phyloP scores from a whole-genome alignment of 257 asterid species.

The Rehmannia glutinosa region DNA sequence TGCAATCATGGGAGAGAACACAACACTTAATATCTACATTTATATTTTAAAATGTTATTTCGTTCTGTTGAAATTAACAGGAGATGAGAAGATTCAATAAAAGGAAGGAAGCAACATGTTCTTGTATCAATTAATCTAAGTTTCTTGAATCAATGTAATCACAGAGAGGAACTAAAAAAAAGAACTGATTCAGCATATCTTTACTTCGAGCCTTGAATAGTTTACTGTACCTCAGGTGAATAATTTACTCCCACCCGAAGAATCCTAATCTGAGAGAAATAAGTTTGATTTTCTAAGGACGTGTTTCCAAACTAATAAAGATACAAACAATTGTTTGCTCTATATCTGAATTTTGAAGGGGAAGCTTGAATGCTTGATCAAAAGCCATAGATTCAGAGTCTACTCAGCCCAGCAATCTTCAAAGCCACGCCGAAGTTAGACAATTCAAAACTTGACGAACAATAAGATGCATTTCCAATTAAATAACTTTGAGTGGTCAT shows the following conservation, averaged over 20 bases:
- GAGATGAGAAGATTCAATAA: not conserved
- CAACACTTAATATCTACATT: not conserved
- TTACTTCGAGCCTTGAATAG: not conserved
- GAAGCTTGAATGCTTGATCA: not conserved
- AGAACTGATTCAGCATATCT: not conserved
- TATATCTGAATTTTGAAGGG: not conserved
- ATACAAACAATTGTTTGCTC: not conserved
- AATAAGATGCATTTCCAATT: not conserved
- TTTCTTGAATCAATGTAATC: not conserved
- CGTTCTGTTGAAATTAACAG: not conserved
- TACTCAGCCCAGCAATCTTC: not conserved
- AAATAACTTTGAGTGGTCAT: not conserved
- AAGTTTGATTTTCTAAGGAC: not conserved
- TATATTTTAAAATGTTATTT: not conserved
- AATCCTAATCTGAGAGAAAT: not conserved
- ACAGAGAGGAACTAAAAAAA: not conserved
- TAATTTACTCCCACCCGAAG: not conserved
- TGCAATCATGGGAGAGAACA: slow-evolving; percentile 7
- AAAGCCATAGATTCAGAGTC: not conserved
- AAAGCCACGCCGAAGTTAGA: not conserved
- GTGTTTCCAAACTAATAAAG: not conserved
- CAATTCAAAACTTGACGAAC: not conserved
- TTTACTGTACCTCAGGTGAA: no score
- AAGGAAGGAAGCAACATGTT: not conserved
- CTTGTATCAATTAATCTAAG: not conserved